A percentile compares a stretch with the other conserved stretches of the same genome.
These are phyloP conservation scores for Reticulascus tulasneorum DNA, from an alignment of 2,329 filamentous ascomycete genomes.

Conservation along the genomic window DNA sequence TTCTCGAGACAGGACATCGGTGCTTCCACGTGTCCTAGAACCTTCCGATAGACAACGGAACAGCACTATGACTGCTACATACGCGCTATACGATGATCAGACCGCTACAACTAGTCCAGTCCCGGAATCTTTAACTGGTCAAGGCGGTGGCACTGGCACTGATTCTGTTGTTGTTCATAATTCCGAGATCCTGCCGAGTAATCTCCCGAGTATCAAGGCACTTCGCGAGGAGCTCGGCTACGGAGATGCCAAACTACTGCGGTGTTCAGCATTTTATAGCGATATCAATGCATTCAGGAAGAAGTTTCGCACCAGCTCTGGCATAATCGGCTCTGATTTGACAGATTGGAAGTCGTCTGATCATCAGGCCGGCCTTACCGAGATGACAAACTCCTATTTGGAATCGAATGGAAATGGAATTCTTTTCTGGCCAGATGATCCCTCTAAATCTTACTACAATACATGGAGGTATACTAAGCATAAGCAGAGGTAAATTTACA, in stretches of 20 bases:
- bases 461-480: conserved; percentile 1
- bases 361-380: conserved; percentile 4
- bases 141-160: no score
- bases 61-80: no score
- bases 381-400: conserved; percentile 7
- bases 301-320: conserved; percentile 1
- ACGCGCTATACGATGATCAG: no score
- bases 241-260: background rate
- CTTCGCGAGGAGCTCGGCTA: conserved; percentile 5
- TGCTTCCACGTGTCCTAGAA: no score
- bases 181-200: no score
- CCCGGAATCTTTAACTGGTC: no score
- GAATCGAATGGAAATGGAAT: conserved; percentile 2
- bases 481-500: background rate
- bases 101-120: no score
- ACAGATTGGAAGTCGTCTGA: conserved; percentile 6
- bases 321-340: conserved; percentile 1
- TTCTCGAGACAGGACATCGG: no score
- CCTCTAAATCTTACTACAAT: background rate
- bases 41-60: no score
- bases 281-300: conserved; percentile 3
- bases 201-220: conserved; percentile 1
- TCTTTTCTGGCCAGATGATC: conserved; percentile 7
- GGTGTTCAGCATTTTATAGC: conserved; percentile 3
- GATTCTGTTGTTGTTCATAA: no score